Conservation (phyloP, 2,329 filamentous ascomycete species). For the Ilyonectria sp. region DNA sequence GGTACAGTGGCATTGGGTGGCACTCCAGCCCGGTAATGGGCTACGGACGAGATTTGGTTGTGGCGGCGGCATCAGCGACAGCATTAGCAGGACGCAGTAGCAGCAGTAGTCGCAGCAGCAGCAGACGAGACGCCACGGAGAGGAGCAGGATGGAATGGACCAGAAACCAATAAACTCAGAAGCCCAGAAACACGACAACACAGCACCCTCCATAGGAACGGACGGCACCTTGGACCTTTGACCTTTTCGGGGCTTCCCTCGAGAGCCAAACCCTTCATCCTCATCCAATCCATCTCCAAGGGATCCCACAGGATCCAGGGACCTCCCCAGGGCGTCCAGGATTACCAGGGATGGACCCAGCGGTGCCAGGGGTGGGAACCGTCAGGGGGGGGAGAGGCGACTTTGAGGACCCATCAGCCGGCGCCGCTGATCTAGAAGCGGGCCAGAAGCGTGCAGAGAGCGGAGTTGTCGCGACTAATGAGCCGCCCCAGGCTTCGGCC, state of each 20-base stretch:
- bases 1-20: conserved; percentile 7
- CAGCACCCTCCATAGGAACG: not conserved
- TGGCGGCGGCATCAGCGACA: conserved; percentile 17
- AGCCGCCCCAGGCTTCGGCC: conserved; percentile 47
- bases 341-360: conserved; percentile 39
- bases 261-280: conserved; percentile 10
- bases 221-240: not conserved
- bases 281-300: conserved; percentile 26
- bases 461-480: conserved; percentile 47
- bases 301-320: conserved; percentile 25
- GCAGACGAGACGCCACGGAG: conserved; percentile 12
- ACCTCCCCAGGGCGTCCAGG: conserved; percentile 27
- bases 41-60: conserved; percentile 3
- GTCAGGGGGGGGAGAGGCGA: conserved; percentile 22
- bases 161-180: not conserved
- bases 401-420: conserved; percentile 42
- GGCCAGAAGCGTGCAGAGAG: conserved; percentile 49
- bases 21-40: not conserved
- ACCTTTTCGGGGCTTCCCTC: conserved; percentile 24
- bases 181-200: not conserved
- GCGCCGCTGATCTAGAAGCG: conserved; percentile 51
- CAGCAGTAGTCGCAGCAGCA: conserved; percentile 11
- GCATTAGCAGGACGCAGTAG: conserved; percentile 10
- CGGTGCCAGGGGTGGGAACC: conserved; percentile 36
- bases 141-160: conserved; percentile 17